Evolutionary conservation across 164 flowering plant genomes (phyloP), one percentile per base, ranked within the genome.

Genomic region (Piper longum): DNA sequence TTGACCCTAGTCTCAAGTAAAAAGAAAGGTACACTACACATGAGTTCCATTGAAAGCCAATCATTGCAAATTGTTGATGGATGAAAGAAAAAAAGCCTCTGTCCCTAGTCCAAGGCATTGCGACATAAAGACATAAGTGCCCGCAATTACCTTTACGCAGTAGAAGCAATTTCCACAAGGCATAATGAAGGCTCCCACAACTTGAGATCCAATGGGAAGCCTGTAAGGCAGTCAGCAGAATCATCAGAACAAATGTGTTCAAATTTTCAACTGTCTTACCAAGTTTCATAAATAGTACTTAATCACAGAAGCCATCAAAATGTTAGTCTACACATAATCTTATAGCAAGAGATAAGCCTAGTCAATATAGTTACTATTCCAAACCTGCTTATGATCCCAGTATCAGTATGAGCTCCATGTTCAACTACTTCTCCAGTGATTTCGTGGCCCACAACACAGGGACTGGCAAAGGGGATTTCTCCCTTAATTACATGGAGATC

Each of bases 401-500:
- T 45, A 63, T 95, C 97, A 6, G 96, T 83, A 16, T 83, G 84
- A 7, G 85, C 77, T 13, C 93, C 97, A 75, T 83, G 89, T 56
- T 91, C 96, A 55, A 91, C 95, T 26, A 95, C 95, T 71, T 95
- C 99, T 18, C 99, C 99, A 42, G 99, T 95, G 41, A 95, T 88
- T 78, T 95, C 97, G 69, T 95, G 97, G 39, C 99, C 99, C 62
- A 95, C 71, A 64, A 87, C 93, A 76, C 99, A 95, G 64, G 99
- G 99, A 67, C 81, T 84, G 18, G 96, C 62, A 75, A 95, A 95
- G 13, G 97, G 96, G 64, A 95, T 69, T 60, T 95, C 99, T n/a
- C 97, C 99, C 73, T 95, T 95, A 8, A 95, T 76, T 36, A 95
- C 97, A 74, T 95, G 99, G 40, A 95, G 95, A 80, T 95, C 99